Conservation (phyloP, 176 grass and related monocot species). For the Triticum dicoccoides region DNA sequence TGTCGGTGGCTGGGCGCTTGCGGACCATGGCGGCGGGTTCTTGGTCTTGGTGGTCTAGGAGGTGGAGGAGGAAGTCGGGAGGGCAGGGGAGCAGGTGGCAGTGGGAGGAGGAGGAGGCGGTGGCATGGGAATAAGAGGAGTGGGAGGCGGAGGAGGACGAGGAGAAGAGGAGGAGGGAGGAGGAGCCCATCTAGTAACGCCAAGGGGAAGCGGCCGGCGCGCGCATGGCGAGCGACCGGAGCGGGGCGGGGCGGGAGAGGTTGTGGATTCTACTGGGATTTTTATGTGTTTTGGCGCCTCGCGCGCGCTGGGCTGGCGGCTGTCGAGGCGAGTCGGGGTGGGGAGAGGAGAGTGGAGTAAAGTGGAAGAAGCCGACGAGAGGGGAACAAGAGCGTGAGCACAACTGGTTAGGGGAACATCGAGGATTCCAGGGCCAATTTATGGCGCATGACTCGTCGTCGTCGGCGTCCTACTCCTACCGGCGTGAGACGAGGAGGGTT, state of each 20-base stretch:
- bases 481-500: no score
- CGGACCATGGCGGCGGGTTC: conserved; percentile 55
- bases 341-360: background rate
- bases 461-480: background rate
- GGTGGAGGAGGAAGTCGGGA: conserved; percentile 22
- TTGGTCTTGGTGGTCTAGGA: conserved; percentile 37
- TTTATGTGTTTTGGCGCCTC: conserved; percentile 30
- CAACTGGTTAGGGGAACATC: conserved; percentile 14
- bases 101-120: conserved; percentile 10
- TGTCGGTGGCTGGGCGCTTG: conserved; percentile 73
- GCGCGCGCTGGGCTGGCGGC: background rate
- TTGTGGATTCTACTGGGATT: background rate
- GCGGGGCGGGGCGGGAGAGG: background rate
- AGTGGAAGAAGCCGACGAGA: conserved; percentile 40
- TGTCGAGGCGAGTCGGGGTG: background rate
- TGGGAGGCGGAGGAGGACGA: conserved; percentile 35
- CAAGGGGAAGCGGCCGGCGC: conserved; percentile 57
- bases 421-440: conserved; percentile 27
- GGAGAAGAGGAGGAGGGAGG: conserved; percentile 69
- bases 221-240: conserved; percentile 41
- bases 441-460: background rate
- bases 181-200: conserved; percentile 88
- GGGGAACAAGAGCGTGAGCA: conserved; percentile 28
- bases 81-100: conserved; percentile 32
- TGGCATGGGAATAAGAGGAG: conserved; percentile 43